Base-by-base conservation (phyloP, 805 yeast species). In the Candida oleophila region DNA sequence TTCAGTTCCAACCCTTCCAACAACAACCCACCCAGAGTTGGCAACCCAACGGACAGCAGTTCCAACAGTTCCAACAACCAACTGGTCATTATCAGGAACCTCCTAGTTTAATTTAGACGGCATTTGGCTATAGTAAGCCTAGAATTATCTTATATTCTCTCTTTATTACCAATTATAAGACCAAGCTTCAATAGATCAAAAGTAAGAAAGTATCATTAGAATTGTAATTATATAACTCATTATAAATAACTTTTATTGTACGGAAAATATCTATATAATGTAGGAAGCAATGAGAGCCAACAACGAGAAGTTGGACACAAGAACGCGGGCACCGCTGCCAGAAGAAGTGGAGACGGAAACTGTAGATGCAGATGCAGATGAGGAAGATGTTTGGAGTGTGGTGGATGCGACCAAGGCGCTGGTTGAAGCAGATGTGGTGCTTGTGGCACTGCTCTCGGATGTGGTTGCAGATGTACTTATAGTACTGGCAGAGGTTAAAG, bases 81-180 rank as follows among this genome's bases (percentile, higher is more conserved):
- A 25, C 25, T n/a, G 22, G 18, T 32, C 47, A 45, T 28, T 48
- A 52, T 33, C 56, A 58, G 30, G 61, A 58, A 43, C 61, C 61
- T 3, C 62, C 62, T 16, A 58, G 61, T 43, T 50, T 58, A 34
- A 56, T 57, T 43, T 57, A 40, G 48, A 34, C 12, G 16, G 7
- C 32, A 28, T 28, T 41, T 22, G 11, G 9, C 18, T 15, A 14
- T 16, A 20, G 18, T 12, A 9, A n/a, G 38, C 18, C 15, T 22
- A 34, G 11, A 14, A 14, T 14, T 21, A 35, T 44, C 12, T 39
- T 25, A 18, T n/a, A 41, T n/a, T n/a, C n/a, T n/a, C n/a, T n/a
- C n/a, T n/a, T n/a, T n/a, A n/a, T n/a, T n/a, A n/a, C n/a, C n/a
- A n/a, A n/a, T n/a, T n/a, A n/a, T n/a, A n/a, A n/a, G n/a, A n/a